Percentiles rank a stretch among this genome's conserved stretches.
Conservation (phyloP, 805 yeast genomes). For the Maudiozyma serrabonitensis region DNA sequence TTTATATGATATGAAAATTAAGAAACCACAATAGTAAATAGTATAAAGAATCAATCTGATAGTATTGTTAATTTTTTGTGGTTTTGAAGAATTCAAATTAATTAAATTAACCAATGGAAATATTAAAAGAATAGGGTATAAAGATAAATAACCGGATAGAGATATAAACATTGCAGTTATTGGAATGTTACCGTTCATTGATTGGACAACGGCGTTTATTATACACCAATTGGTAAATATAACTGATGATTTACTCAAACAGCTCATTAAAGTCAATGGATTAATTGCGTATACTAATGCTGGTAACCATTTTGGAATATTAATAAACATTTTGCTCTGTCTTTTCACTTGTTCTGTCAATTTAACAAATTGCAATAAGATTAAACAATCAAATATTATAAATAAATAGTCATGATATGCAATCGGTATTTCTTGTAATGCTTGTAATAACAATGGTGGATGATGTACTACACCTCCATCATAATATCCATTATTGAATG, state of each 20-base stretch:
- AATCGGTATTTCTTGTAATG: neutral
- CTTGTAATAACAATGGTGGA: constrained; percentile 51
- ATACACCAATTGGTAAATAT: constrained; percentile 52
- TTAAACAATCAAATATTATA: constrained; percentile 47
- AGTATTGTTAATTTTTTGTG: neutral
- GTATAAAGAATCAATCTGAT: constrained; percentile 1
- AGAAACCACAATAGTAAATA: neutral
- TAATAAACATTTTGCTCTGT: constrained; percentile 7
- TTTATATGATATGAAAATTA: constrained; percentile 33
- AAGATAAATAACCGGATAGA: constrained; percentile 52
- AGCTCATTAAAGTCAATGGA: constrained; percentile 65
- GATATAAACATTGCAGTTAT: constrained; percentile 20
- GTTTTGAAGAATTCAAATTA: neutral
- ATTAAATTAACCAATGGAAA: constrained; percentile 34
- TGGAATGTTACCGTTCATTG: constrained; percentile 33
- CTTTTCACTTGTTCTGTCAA: constrained; percentile 21
- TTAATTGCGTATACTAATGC: constrained; percentile 65
- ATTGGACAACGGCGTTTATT: constrained; percentile 37
- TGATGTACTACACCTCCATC: constrained; percentile 84
- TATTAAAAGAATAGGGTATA: constrained; percentile 50
- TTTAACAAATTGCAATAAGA: constrained; percentile 40
- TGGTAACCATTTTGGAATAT: constrained; percentile 31
- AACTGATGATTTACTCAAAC: constrained; percentile 59
- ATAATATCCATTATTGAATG: constrained; percentile 29
- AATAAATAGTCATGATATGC: constrained; percentile 13